A percentile compares a stretch with the other conserved stretches of the same genome.
Conservation (phyloP, 139 green algal genomes). For the Trebouxia sp. region DNA sequence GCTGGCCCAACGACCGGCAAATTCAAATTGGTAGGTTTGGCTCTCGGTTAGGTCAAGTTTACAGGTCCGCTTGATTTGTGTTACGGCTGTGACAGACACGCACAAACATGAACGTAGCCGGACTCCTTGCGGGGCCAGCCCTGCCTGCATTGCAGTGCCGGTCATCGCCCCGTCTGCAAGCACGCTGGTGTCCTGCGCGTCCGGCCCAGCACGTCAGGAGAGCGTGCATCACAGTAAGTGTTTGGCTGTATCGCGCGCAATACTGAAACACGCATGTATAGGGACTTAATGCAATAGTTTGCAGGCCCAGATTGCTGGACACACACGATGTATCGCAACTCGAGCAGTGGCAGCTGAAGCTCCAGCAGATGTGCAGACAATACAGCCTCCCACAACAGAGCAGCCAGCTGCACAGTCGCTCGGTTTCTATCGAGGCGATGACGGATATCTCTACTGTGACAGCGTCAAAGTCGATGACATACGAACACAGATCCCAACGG, state of each 20-base stretch:
- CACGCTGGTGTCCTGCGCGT: not conserved
- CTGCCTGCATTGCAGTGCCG: not conserved
- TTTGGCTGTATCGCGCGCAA: no score
- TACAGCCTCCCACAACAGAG: slow-evolving; percentile 15
- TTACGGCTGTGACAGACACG: not conserved
- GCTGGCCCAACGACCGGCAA: no score
- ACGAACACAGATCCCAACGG: slow-evolving; percentile 62
- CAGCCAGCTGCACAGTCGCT: slow-evolving; percentile 33
- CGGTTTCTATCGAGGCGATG: slow-evolving; percentile 84
- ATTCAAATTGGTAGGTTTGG: slow-evolving; percentile 7
- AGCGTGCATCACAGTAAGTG: not conserved
- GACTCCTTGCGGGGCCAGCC: not conserved
- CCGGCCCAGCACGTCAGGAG: not conserved
- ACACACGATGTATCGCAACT: not conserved
- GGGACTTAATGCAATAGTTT: no score
- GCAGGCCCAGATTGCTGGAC: not conserved
- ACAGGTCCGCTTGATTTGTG: no score
- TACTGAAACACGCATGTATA: no score
- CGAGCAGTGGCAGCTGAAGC: slow-evolving; percentile 13
- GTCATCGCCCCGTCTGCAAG: not conserved
- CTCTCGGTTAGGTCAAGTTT: no score
- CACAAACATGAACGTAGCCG: not conserved
- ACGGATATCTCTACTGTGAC: slow-evolving; percentile 95
- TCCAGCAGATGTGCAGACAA: slow-evolving; percentile 15
- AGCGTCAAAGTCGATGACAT: slow-evolving; percentile 85